A percentile compares a stretch with the other conserved stretches of the same genome.
phyloP scores from a whole-genome alignment of 306 rosid species.

The Abrus precatorius region DNA sequence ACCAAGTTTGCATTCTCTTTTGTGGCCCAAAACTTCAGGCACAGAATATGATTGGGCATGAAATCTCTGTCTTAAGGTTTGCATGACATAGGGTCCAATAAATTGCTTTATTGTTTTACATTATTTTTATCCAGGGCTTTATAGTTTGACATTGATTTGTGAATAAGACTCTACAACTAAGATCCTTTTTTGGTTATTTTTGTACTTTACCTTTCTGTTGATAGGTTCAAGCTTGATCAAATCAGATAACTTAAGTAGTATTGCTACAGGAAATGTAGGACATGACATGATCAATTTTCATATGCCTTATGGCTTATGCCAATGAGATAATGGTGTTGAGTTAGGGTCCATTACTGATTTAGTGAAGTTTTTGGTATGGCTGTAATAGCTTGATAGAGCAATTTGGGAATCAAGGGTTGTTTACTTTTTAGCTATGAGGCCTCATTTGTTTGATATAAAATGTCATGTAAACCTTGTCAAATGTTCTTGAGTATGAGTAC shows the following conservation, averaged over 20 bases:
- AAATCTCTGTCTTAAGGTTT: background rate
- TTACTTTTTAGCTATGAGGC: background rate
- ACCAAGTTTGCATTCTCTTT: slow-evolving; percentile 25
- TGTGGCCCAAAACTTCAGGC: background rate
- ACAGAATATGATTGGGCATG: background rate
- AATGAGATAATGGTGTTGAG: too few relatives aligned
- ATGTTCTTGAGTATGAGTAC: background rate
- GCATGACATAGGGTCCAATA: background rate
- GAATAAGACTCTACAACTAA: background rate
- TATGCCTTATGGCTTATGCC: too few relatives aligned
- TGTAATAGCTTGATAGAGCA: background rate
- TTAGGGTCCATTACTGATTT: too few relatives aligned
- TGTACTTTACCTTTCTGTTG: slow-evolving; percentile 2
- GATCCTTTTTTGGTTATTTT: background rate
- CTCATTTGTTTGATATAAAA: background rate
- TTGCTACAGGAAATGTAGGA: too few relatives aligned
- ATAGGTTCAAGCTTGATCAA: background rate
- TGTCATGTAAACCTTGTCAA: background rate
- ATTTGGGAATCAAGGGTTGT: background rate
- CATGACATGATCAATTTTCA: too few relatives aligned
- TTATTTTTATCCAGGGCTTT: background rate
- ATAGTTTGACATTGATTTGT: background rate
- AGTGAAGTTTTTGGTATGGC: background rate
- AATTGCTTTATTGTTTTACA: background rate
- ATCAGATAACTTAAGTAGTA: background rate